Base-by-base conservation (phyloP, 495 filamentous ascomycete genomes). In the Pyronema omphalodes region DNA sequence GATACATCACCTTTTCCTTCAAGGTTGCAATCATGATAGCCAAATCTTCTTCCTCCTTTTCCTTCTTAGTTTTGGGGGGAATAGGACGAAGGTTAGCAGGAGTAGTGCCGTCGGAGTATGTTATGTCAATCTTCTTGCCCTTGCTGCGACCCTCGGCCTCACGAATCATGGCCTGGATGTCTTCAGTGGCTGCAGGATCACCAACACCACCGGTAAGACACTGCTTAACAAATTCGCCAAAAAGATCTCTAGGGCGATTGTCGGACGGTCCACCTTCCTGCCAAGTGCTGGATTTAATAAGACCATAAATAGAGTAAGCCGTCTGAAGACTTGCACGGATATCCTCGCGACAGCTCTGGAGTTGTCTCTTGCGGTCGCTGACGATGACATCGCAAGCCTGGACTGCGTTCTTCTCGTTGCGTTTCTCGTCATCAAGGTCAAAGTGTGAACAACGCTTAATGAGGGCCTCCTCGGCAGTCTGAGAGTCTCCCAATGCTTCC, bases 361-460 rank as follows among this genome's bases (percentile, higher is more conserved):
- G 56, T 15, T 72, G 67, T 18, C 58, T 55, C 40, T 63, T 60
- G 12, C 67, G 57, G 23, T 62, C 56, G 23, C 61, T 54, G 37
- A 69, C 66, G 23, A 69, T 67, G 9, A 61, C 58, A 33, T 66
- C 58, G 36, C 67, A 69, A 0, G 67, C 67, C 17, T 67, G 59
- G 3, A 60, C 59, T 15, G 67, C 67, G 35, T 67, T 67, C 45
- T 66, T 56, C 34, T 60, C 54, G n/a, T 62, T 63, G 36, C 59
- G 54, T 18, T 58, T 57, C 6, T 51, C 53, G 18, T 59, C 55
- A 15, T 67, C 65, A n/a, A 69, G 59, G 9, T 67, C 58, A 44
- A 69, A 71, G 46, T 67, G 66, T 12, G 71, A 69, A 55, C 68
- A 71, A 9, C 70, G 68, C 53, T 72, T 77, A 15, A 76, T 53